Base-by-base conservation (phyloP, 768 basidiomycete genomes). In the Termitomyces bulborhizus region DNA sequence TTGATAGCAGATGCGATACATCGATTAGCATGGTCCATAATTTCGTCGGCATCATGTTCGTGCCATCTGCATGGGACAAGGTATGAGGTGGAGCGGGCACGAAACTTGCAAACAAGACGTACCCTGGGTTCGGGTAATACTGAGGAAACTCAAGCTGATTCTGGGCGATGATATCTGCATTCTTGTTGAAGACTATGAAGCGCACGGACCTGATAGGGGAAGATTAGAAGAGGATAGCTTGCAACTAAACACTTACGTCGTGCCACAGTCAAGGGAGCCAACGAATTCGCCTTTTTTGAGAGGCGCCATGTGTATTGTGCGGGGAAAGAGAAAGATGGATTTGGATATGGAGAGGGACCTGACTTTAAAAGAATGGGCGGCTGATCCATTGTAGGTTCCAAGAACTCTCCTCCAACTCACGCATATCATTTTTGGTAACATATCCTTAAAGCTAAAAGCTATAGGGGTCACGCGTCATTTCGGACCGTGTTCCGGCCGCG, bases 111-210 rank as follows among this genome's bases (percentile, higher is more conserved):
- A 27, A 39, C 13, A 43, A 21, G 18, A 69, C 78, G 61, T 55
- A 87, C 85, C 92, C 91, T 3, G 94, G 90, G 66, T 90, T 77
- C 3, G 90, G 90, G 64, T 93, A 93, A 69, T 95, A 93, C 66
- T 98, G 95, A 45, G 91, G 84, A 67, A 98, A 98, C 70, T 98
- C 96, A 12, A 85, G 76, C 70, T 98, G 96, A 65, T 91, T 84
- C 69, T 93, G 84, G 3, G 89, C 88, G 55, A 98, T 73, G 62
- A 97, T 90, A 64, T 93, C 80, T 26, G 95, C 94, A 63, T 88
- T 72, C 63, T 85, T 76, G 75, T 97, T 86, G 65, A 97, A 96
- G 55, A 97, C 72, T 63, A 97, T 93, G 71, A 95, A 96, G 48
- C 94, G 84, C 21, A 91, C 88, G 13, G 93, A 94, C 11, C 93